Conservation (phyloP, 352 stramenopile genomes). For the Phytophthora uliginosa region DNA sequence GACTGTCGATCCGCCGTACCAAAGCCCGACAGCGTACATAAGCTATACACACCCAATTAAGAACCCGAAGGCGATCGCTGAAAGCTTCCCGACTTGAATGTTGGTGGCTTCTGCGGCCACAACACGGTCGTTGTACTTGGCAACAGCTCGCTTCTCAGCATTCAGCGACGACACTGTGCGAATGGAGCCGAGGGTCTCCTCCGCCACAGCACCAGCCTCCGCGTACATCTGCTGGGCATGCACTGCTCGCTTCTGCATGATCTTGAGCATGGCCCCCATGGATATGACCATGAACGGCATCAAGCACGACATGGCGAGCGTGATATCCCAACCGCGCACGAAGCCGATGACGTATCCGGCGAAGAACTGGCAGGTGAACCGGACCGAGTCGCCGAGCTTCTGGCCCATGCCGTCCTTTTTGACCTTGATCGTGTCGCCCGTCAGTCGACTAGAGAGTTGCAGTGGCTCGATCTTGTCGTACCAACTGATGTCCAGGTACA, state of each 20-base stretch:
- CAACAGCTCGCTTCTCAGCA: conserved; percentile 43
- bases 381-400: conserved; percentile 50
- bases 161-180: conserved; percentile 57
- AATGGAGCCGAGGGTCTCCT: conserved; percentile 55
- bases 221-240: conserved; percentile 48
- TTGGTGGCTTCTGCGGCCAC: conserved; percentile 73
- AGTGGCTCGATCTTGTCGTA: conserved; percentile 49
- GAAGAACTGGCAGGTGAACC: conserved; percentile 43
- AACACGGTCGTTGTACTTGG: conserved; percentile 74
- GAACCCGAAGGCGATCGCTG: conserved; percentile 26
- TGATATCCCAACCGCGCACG: conserved; percentile 48
- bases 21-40: conserved; percentile 61
- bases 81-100: conserved; percentile 10
- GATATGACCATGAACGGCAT: conserved; percentile 43
- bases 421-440: conserved; percentile 46
- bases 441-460: conserved; percentile 47
- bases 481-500: conserved; percentile 59
- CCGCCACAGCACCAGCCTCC: conserved; percentile 46
- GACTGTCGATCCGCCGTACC: conserved; percentile 52
- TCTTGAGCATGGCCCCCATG: conserved; percentile 44
- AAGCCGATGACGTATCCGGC: conserved; percentile 50
- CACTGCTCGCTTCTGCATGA: conserved; percentile 23
- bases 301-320: conserved; percentile 44
- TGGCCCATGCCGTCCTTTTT: conserved; percentile 58
- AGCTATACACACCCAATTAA: conserved; percentile 48